Percentiles rank a stretch among this genome's conserved stretches.
These are phyloP conservation scores for Penicillium sp. DNA, from an alignment of 2,329 filamentous ascomycete species.

Conservation along the genomic window DNA sequence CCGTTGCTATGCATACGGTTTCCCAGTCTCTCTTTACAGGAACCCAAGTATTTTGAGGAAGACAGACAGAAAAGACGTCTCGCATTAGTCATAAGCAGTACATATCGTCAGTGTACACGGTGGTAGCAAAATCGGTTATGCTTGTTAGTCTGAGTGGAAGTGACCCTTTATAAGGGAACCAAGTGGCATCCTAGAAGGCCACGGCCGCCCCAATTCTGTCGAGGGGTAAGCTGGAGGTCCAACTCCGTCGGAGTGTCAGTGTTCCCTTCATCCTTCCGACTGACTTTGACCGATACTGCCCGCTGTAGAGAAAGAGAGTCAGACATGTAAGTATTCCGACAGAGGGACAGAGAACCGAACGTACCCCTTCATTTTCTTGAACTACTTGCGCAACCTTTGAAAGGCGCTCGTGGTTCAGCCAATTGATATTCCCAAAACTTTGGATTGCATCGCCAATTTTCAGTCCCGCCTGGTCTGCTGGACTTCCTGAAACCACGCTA, in stretches of 20 bases:
- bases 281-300: constrained; percentile 67
- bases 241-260: constrained; percentile 55
- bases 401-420: constrained; percentile 80
- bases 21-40: background rate
- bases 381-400: constrained; percentile 86
- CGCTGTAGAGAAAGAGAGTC: constrained; percentile 50
- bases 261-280: constrained; percentile 48
- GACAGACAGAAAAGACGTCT: constrained; percentile 4
- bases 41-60: background rate
- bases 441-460: constrained; percentile 77
- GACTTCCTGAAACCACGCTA: constrained; percentile 72
- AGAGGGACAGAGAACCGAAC: constrained; percentile 30
- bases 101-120: constrained; percentile 10
- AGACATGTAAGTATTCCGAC: background rate
- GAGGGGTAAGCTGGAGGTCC: constrained; percentile 71
- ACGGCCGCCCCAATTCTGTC: constrained; percentile 82
- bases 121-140: background rate
- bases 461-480: constrained; percentile 79
- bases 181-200: constrained; percentile 90
- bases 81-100: constrained; percentile 17
- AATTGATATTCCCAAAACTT: constrained; percentile 81
- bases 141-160: background rate
- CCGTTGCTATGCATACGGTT: background rate
- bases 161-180: constrained; percentile 67
- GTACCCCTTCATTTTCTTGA: constrained; percentile 83